A percentile compares a stretch with the other conserved stretches of the same genome.
Evolutionary conservation across 305 asterid species (phyloP).

Genomic region (Fraxinus xanthoxyloides): DNA sequence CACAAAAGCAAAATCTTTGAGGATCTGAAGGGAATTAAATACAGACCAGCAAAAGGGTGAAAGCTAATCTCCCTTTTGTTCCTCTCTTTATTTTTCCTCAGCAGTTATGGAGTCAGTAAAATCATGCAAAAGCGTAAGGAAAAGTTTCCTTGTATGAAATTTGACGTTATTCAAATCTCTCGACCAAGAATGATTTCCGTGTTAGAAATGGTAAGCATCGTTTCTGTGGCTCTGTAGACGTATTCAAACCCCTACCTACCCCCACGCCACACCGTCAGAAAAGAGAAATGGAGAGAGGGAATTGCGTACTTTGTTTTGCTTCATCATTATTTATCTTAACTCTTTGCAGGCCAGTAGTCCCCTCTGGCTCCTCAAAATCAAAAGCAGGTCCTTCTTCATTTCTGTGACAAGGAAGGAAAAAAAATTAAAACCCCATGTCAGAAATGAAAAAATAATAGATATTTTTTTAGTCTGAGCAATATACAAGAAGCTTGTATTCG

Average conservation of each 20-base stretch:
- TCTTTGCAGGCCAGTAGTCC: constrained; percentile 74
- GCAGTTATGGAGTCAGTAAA: constrained; percentile 70
- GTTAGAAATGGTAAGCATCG: constrained; percentile 45
- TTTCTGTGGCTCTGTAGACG: constrained; percentile 28
- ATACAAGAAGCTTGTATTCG: constrained; percentile 55
- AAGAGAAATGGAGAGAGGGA: constrained; percentile 13
- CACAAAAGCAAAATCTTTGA: constrained; percentile 45
- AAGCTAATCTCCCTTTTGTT: constrained; percentile 36
- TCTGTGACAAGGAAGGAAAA: background rate
- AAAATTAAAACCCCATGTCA: constrained; percentile 17
- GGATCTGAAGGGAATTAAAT: constrained; percentile 24
- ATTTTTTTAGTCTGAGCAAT: background rate
- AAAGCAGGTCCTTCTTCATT: constrained; percentile 61
- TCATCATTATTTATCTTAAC: constrained; percentile 56
- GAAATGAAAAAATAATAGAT: background rate
- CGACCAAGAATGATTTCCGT: constrained; percentile 62
- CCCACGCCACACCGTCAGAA: constrained; percentile 43
- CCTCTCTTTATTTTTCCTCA: constrained; percentile 17
- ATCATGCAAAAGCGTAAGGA: constrained; percentile 59
- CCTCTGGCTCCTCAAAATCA: constrained; percentile 88
- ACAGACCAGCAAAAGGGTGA: constrained; percentile 10
- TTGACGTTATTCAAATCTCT: constrained; percentile 67
- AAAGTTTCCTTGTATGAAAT: constrained; percentile 65
- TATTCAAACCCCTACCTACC: constrained; percentile 26
- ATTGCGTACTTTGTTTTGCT: constrained; percentile 60